Conservation (phyloP, 73 alveolate species). For the Tetrahymena malaccensis region DNA sequence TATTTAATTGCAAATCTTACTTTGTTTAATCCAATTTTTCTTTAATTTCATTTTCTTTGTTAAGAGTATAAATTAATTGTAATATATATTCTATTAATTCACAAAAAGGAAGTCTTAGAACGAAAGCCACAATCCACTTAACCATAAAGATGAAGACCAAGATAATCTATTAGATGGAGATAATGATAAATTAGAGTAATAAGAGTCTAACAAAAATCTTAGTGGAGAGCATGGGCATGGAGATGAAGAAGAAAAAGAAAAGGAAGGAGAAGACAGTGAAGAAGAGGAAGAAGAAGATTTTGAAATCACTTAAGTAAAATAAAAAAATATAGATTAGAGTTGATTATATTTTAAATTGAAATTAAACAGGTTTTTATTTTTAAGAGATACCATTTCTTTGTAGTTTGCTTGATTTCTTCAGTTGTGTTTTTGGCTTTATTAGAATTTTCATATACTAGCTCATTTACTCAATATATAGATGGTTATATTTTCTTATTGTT, state of each 20-base stretch:
- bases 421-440: neutral
- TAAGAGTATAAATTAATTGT: too few relatives aligned
- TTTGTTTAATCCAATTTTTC: too few relatives aligned
- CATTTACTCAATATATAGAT: neutral
- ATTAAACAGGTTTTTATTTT: neutral
- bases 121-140: neutral
- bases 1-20: too few relatives aligned
- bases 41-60: too few relatives aligned
- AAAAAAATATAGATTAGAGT: neutral
- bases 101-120: neutral
- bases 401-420: neutral
- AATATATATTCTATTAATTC: too few relatives aligned
- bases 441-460: neutral
- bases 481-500: neutral
- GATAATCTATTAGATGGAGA: neutral
- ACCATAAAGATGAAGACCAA: neutral
- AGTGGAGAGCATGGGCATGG: neutral
- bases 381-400: neutral
- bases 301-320: neutral
- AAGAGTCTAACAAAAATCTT: neutral
- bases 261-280: neutral
- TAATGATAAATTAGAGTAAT: neutral
- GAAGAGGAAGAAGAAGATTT: neutral
- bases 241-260: neutral
- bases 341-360: neutral